Evolutionary conservation across 139 green algal genomes (phyloP).

Genomic region (Coelastrella sp.): DNA sequence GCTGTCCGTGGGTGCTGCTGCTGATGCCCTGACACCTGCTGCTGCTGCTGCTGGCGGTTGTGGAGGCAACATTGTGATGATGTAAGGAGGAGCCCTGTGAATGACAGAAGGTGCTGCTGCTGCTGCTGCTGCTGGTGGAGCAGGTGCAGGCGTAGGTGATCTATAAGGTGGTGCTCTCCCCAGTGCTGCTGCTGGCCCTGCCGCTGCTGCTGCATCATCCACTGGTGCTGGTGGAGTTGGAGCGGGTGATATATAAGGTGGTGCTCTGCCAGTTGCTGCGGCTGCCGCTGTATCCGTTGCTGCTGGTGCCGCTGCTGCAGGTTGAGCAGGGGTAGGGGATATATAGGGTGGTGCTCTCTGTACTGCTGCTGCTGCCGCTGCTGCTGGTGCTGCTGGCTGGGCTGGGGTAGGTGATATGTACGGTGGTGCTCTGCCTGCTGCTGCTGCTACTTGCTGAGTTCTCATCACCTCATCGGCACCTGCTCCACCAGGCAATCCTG

Average conservation of each 20-base stretch:
- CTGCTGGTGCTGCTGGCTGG: background rate
- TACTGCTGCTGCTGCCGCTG: background rate
- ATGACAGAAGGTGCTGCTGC: no score
- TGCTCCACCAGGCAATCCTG: no score
- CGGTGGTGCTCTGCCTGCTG: background rate
- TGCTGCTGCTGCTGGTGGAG: slow-evolving; percentile 8
- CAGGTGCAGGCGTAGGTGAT: background rate
- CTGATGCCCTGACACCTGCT: background rate
- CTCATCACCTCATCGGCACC: no score
- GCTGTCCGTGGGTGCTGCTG: slow-evolving; percentile 3
- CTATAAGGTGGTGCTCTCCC: background rate
- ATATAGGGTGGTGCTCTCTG: background rate
- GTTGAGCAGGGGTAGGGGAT: background rate
- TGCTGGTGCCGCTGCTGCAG: background rate
- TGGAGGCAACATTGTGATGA: no score
- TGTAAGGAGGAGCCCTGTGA: no score
- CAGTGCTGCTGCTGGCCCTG: background rate
- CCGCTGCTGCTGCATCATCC: background rate
- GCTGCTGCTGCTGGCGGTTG: background rate
- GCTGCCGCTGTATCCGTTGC: background rate
- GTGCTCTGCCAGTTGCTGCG: background rate
- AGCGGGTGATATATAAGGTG: background rate
- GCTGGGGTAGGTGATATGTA: background rate
- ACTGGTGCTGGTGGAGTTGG: background rate
- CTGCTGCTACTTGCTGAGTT: background rate